Evolutionary conservation across 805 yeast genomes (phyloP).

Genomic region (Lipomyces sp.): DNA sequence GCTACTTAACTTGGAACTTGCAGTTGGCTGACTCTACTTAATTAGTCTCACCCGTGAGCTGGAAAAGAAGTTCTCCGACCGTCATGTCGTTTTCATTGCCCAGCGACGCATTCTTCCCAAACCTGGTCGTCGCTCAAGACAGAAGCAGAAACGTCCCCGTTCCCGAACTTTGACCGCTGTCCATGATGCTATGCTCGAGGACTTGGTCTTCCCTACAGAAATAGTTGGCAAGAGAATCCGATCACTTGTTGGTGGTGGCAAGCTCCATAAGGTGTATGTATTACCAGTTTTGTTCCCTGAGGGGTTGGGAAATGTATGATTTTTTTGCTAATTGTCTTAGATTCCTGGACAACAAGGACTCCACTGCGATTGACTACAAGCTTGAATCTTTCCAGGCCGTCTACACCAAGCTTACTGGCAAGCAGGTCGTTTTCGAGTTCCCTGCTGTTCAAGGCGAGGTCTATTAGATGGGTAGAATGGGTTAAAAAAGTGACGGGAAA

Average conservation of each 20-base stretch:
- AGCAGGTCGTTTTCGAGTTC: slow-evolving; percentile 98
- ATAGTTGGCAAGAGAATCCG: slow-evolving; percentile 99
- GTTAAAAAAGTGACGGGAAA: slow-evolving; percentile 5
- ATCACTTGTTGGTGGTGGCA: slow-evolving; percentile 98
- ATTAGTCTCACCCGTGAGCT: slow-evolving; percentile 96
- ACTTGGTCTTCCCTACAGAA: slow-evolving; percentile 99
- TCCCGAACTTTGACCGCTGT: slow-evolving; percentile 99
- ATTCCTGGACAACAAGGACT: slow-evolving; percentile 96
- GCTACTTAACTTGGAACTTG: neutral
- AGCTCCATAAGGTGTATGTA: slow-evolving; percentile 81
- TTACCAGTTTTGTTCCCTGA: slow-evolving; percentile 3
- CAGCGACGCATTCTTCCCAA: slow-evolving; percentile 99
- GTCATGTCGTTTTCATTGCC: slow-evolving; percentile 98
- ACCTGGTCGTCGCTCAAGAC: slow-evolving; percentile 94
- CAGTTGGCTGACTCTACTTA: slow-evolving; percentile 36
- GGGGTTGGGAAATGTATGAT: neutral
- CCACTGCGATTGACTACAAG: slow-evolving; percentile 96
- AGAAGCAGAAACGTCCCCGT: slow-evolving; percentile 98
- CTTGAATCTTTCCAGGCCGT: slow-evolving; percentile 99
- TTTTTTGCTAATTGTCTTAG: slow-evolving; percentile 1
- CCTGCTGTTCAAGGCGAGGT: slow-evolving; percentile 53
- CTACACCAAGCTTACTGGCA: slow-evolving; percentile 98
- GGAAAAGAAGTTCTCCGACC: slow-evolving; percentile 99
- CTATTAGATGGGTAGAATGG: slow-evolving; percentile 39
- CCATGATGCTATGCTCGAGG: slow-evolving; percentile 98